A percentile compares a stretch with the other conserved stretches of the same genome.
phyloP scores from a whole-genome alignment of 306 rosid species.

The Lithocarpus polystachyus region DNA sequence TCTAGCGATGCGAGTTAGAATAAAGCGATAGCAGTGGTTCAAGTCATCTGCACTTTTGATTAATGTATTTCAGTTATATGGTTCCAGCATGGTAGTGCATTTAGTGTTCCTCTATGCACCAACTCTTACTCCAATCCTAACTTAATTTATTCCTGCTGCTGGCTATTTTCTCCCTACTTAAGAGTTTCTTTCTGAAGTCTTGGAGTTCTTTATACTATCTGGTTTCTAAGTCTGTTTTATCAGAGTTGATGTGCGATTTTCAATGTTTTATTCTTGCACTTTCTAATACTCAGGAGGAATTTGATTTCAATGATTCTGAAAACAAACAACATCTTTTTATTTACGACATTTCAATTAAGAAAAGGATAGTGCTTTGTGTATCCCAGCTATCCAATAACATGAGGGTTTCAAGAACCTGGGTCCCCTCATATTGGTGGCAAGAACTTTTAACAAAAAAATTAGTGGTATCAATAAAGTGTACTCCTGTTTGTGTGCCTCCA shows the following conservation, averaged over 20 bases:
- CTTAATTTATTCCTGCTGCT: background rate
- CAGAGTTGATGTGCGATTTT: background rate
- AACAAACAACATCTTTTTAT: background rate
- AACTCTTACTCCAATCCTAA: background rate
- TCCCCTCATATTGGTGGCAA: slow-evolving; percentile 6
- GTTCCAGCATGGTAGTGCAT: background rate
- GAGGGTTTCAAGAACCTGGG: background rate
- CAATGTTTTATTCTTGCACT: slow-evolving; percentile 13
- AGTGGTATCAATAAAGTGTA: background rate
- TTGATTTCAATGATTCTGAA: slow-evolving; percentile 7
- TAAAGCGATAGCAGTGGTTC: background rate
- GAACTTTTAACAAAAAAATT: background rate
- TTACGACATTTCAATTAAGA: background rate
- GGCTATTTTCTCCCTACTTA: background rate
- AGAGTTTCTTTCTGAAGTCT: background rate
- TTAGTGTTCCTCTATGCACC: background rate
- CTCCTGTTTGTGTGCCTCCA: background rate
- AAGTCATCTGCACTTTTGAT: background rate
- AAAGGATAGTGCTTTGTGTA: background rate
- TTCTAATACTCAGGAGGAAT: slow-evolving; percentile 29
- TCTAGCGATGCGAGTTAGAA: background rate
- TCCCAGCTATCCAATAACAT: background rate
- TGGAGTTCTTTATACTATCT: slow-evolving; percentile 28
- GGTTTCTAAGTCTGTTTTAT: slow-evolving; percentile 3
- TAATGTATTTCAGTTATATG: background rate